phyloP scores from a whole-genome alignment of 148 eudicot genomes.

The Hydrangea macrophylla region DNA sequence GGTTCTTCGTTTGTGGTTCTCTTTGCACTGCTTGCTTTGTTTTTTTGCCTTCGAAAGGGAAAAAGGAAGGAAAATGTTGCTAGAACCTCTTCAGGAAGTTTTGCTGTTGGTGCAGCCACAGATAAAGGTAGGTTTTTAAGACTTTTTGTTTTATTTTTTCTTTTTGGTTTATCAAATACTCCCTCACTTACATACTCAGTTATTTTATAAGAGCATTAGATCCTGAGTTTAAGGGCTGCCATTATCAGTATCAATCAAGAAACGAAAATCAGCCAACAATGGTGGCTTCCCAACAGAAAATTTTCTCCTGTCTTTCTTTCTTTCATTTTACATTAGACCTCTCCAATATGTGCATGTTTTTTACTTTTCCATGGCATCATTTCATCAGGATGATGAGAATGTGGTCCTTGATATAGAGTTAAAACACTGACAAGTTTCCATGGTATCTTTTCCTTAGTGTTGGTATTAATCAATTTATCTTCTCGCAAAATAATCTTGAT shows the following conservation, averaged over 20 bases:
- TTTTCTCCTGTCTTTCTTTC: not conserved
- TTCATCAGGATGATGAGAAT: too few relatives aligned
- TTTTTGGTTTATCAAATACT: not conserved
- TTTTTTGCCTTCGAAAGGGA: constrained; percentile 55
- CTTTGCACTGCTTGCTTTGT: constrained; percentile 47
- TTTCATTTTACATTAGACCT: not conserved
- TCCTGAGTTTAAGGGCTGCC: not conserved
- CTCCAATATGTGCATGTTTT: too few relatives aligned
- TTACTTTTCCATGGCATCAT: too few relatives aligned
- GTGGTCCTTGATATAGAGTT: not conserved
- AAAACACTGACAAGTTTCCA: not conserved
- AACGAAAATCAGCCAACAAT: too few relatives aligned
- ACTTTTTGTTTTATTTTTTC: not conserved
- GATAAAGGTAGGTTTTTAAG: constrained; percentile 48
- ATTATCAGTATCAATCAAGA: too few relatives aligned
- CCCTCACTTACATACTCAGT: not conserved
- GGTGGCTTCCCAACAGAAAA: too few relatives aligned
- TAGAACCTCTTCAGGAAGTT: constrained; percentile 50
- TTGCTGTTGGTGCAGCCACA: constrained; percentile 41
- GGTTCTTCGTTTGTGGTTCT: constrained; percentile 49
- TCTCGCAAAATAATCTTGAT: not conserved
- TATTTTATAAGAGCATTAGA: too few relatives aligned
- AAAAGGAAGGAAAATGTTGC: constrained; percentile 45
- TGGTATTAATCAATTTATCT: not conserved
- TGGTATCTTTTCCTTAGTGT: not conserved